Percentiles rank a stretch among this genome's conserved stretches.
phyloP scores from a whole-genome alignment of 2,329 filamentous ascomycete species.

The Cordyceps cicadae region DNA sequence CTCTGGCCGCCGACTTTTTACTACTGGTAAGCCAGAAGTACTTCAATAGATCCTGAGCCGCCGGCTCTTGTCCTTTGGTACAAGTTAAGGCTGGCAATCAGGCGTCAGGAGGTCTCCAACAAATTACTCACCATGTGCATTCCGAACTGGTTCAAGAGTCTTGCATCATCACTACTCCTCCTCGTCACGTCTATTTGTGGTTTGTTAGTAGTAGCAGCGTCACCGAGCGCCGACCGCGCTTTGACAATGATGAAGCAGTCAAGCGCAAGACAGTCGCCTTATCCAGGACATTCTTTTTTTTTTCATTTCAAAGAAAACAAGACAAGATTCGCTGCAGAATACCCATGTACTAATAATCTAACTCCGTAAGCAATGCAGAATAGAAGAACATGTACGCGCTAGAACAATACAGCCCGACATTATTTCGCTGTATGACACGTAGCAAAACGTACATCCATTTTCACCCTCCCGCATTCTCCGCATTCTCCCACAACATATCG shows the following conservation, averaged over 20 bases:
- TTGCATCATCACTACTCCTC: background rate
- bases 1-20: background rate
- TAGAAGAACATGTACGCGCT: background rate
- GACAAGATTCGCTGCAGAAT: background rate
- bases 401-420: background rate
- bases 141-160: background rate
- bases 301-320: too few species aligned
- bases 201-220: too few species aligned
- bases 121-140: background rate
- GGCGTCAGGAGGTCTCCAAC: background rate
- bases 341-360: background rate
- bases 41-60: background rate
- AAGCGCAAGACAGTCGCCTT: too few species aligned
- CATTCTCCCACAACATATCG: background rate
- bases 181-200: too few species aligned
- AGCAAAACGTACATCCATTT: background rate
- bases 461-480: background rate
- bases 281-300: too few species aligned
- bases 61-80: background rate
- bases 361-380: background rate
- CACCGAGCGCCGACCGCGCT: too few species aligned
- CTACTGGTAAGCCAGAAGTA: background rate
- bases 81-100: background rate
- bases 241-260: too few species aligned
- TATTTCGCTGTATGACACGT: background rate